Evolutionary conservation across 2,329 filamentous ascomycete genomes (phyloP).

Genomic region (Moelleriella libera): DNA sequence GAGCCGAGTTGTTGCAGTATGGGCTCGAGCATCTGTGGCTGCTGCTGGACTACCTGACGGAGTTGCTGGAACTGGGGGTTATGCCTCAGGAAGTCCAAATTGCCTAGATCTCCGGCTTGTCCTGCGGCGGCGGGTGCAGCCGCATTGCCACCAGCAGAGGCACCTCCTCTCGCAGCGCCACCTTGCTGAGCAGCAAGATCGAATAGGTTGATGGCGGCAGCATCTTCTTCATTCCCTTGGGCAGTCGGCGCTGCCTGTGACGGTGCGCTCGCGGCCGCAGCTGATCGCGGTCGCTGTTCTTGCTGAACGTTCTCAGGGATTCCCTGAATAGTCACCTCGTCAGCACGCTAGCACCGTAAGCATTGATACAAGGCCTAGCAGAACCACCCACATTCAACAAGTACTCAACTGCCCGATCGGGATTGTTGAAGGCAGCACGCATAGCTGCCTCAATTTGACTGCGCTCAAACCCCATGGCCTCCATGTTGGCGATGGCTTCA

Average conservation of each 20-base stretch:
- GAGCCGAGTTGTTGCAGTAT: slow-evolving; percentile 92
- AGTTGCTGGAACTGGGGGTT: slow-evolving; percentile 98
- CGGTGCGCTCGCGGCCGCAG: slow-evolving; percentile 27
- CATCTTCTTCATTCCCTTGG: slow-evolving; percentile 41
- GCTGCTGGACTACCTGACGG: slow-evolving; percentile 90
- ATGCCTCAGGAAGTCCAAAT: slow-evolving; percentile 84
- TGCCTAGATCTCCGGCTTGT: slow-evolving; percentile 46
- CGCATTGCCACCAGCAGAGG: slow-evolving; percentile 24
- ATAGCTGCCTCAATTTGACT: slow-evolving; percentile 84
- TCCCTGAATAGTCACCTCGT: slow-evolving; percentile 42
- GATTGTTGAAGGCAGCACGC: slow-evolving; percentile 93
- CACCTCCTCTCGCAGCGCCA: slow-evolving; percentile 26
- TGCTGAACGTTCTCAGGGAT: slow-evolving; percentile 76
- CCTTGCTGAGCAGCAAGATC: slow-evolving; percentile 74
- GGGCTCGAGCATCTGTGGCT: slow-evolving; percentile 96
- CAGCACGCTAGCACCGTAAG: background rate
- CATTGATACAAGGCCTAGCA: background rate
- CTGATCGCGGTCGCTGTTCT: slow-evolving; percentile 43
- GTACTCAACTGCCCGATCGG: slow-evolving; percentile 94
- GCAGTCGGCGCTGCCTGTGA: slow-evolving; percentile 11
- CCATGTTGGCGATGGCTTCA: slow-evolving; percentile 80
- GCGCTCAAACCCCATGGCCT: slow-evolving; percentile 90
- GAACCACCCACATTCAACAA: slow-evolving; percentile 57
- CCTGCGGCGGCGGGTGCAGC: slow-evolving; percentile 33
- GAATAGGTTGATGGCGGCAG: slow-evolving; percentile 73